These are phyloP conservation scores for Colletotrichum sp. DNA, from an alignment of 2,329 filamentous ascomycete genomes.

Conservation along the genomic window DNA sequence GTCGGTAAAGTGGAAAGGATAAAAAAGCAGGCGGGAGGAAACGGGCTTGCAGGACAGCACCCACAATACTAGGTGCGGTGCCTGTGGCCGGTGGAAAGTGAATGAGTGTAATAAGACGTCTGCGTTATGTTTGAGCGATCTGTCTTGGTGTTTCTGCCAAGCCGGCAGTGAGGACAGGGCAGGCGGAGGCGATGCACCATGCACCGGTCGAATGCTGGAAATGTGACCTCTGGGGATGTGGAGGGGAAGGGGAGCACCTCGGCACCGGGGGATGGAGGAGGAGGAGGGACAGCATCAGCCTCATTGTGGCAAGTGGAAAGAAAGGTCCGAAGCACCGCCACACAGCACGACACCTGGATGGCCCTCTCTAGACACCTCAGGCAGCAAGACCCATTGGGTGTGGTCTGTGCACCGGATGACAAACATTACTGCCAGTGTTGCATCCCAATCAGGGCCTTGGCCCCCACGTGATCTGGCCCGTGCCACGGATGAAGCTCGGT, in stretches of 20 bases:
- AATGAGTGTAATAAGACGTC: not conserved
- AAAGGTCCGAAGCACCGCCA: not conserved
- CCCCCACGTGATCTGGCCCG: conserved; percentile 10
- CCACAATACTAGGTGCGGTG: not conserved
- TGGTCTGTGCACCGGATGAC: not conserved
- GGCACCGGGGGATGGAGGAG: no score
- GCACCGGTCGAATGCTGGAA: not conserved
- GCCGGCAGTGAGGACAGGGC: not conserved
- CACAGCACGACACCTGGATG: not conserved
- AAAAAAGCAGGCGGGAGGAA: not conserved
- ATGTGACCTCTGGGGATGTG: not conserved
- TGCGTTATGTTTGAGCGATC: not conserved
- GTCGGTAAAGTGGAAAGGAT: not conserved
- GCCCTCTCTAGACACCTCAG: not conserved
- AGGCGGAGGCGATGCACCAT: not conserved
- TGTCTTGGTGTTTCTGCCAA: conserved; percentile 11
- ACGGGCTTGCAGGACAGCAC: not conserved
- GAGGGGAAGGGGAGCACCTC: no score
- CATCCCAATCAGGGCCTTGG: not conserved
- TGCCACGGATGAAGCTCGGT: not conserved
- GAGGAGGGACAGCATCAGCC: not conserved
- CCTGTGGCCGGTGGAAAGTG: not conserved
- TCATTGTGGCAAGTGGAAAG: not conserved
- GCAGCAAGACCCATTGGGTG: not conserved
- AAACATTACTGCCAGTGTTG: not conserved